Base-by-base conservation (phyloP, 1,284 basidiomycete genomes). In the Meripilus lineatus region DNA sequence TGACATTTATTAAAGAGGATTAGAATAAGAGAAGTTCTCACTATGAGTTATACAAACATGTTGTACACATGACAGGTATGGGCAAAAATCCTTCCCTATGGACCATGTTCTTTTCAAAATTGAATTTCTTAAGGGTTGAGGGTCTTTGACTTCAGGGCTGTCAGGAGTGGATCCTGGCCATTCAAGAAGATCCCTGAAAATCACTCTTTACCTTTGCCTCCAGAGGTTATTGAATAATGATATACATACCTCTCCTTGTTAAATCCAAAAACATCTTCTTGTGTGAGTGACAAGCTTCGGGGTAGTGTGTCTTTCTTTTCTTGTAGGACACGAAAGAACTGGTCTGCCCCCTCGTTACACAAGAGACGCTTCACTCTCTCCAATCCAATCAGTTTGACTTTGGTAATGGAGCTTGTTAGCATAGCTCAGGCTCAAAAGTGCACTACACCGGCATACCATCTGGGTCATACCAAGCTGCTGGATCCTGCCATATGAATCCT, bases 391-490 rank as follows among this genome's bases (percentile, higher is more conserved):
- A n/a, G 18, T 17, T 20, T 28, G 18, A 13, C 14, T 10, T 17
- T 36, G 18, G 24, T 3, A 38, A 32, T 2, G 7, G 2, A 11
- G 3, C 11, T 32, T 30, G 28, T n/a, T 5, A 60, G n/a, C n/a
- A n/a, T n/a, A n/a, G n/a, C n/a, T n/a, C n/a, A n/a, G n/a, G n/a
- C n/a, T n/a, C n/a, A n/a, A n/a, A n/a, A n/a, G n/a, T n/a, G n/a
- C n/a, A n/a, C n/a, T n/a, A n/a, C n/a, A n/a, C n/a, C n/a, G n/a
- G n/a, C 67, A 53, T 44, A 75, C 73, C 49, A 47, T 75, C 72
- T 1, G 71, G 70, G 51, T 74, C 67, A 3, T 42, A 44, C 41
- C 62, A 62, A n/a, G n/a, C n/a, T n/a, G n/a, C n/a, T 4, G 58
- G 52, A 3, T 44, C 46, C 44, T 69, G 64, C 72, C 72, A 74